Percentiles rank a stretch among this genome's conserved stretches.
Conservation (phyloP, 2,329 filamentous ascomycete genomes). For the Orbilia blumenaviensis region DNA sequence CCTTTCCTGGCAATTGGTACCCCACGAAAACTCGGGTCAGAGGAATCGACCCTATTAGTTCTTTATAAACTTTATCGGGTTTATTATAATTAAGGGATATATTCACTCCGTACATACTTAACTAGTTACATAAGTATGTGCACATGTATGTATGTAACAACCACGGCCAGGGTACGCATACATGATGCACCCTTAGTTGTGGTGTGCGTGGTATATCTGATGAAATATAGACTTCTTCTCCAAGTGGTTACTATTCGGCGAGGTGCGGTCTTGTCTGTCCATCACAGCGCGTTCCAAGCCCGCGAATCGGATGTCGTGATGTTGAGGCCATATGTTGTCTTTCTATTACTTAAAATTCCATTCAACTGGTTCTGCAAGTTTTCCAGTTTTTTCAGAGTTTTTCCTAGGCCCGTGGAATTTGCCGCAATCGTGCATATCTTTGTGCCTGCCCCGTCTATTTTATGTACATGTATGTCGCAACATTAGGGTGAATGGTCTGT, state of each 20-base stretch:
- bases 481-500: neutral
- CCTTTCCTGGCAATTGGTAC: neutral
- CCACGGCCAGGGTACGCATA: neutral
- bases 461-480: neutral
- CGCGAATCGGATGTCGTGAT: slow-evolving; percentile 30
- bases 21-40: slow-evolving; percentile 3
- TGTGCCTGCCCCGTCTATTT: neutral
- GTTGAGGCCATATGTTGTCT: slow-evolving; percentile 19
- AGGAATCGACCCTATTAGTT: slow-evolving; percentile 9
- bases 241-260: slow-evolving; percentile 28
- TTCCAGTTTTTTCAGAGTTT: no score
- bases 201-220: neutral
- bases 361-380: neutral
- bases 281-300: slow-evolving; percentile 10
- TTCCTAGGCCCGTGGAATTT: neutral
- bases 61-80: neutral
- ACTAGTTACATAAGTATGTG: neutral
- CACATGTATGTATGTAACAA: neutral
- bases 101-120: neutral
- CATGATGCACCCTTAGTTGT: no score
- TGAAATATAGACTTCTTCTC: slow-evolving; percentile 3
- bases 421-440: neutral
- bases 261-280: slow-evolving; percentile 24
- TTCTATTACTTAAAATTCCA: neutral
- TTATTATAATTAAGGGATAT: neutral